Conservation (phyloP, 2,329 filamentous ascomycete genomes). For the Dactylonectria macrodidyma region DNA sequence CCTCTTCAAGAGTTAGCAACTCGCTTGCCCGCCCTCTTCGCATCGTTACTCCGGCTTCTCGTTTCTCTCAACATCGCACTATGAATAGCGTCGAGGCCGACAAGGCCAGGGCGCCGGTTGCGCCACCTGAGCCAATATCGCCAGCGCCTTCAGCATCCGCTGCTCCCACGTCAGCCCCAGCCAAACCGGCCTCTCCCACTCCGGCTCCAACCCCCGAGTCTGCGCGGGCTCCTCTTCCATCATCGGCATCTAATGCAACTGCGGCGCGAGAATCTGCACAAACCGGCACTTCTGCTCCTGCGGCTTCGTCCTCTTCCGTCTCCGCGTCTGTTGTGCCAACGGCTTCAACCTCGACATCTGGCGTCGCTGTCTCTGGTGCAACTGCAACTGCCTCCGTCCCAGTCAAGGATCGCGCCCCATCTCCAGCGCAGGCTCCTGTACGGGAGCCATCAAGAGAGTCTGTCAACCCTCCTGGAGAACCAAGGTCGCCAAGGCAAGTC, state of each 20-base stretch:
- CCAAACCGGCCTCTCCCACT: slow-evolving; percentile 40
- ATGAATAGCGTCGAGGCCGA: slow-evolving; percentile 46
- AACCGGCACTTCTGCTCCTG: slow-evolving; percentile 23
- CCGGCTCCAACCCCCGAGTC: slow-evolving; percentile 43
- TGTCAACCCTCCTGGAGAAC: slow-evolving; percentile 8
- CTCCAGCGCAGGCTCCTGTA: slow-evolving; percentile 28
- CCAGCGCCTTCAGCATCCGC: slow-evolving; percentile 44
- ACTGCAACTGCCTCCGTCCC: slow-evolving; percentile 34
- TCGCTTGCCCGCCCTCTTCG: slow-evolving; percentile 13
- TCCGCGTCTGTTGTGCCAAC: slow-evolving; percentile 19
- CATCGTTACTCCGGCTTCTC: slow-evolving; percentile 1
- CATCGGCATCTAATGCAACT: slow-evolving; percentile 35
- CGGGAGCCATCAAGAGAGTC: slow-evolving; percentile 19
- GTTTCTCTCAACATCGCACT: slow-evolving; percentile 29
- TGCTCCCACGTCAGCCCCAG: slow-evolving; percentile 38
- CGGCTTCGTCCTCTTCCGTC: slow-evolving; percentile 17
- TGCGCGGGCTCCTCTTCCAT: slow-evolving; percentile 30
- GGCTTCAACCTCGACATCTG: slow-evolving; percentile 9
- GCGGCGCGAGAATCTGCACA: slow-evolving; percentile 31
- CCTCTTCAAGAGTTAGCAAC: slow-evolving; percentile 25
- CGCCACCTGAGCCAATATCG: slow-evolving; percentile 48
- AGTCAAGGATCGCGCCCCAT: slow-evolving; percentile 38
- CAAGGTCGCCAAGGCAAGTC: slow-evolving; percentile 32
- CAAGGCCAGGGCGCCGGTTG: slow-evolving; percentile 45
- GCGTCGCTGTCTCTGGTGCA: slow-evolving; percentile 29